Conservation (phyloP, 108 stramenopile species). For the Nitzschia sp. region DNA sequence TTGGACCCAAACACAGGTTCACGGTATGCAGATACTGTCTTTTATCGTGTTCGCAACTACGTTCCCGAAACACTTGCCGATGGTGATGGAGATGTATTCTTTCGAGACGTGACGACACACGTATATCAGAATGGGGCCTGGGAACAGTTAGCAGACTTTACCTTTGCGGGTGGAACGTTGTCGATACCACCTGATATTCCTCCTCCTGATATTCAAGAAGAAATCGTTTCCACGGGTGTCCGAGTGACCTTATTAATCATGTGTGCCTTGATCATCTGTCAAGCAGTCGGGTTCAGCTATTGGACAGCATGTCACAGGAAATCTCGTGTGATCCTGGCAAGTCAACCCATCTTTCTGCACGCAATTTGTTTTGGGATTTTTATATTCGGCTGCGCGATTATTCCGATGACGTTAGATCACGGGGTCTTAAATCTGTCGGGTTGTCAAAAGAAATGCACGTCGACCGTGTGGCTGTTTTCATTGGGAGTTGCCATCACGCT, state of each 20-base stretch:
- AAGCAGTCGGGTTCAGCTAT: conserved; percentile 20
- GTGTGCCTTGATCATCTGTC: conserved; percentile 3
- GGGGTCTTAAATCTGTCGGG: neutral
- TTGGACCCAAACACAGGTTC: conserved; percentile 44
- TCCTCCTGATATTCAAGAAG: conserved; percentile 9
- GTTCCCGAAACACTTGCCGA: neutral
- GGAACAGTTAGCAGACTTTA: conserved; percentile 22
- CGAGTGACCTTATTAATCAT: conserved; percentile 3
- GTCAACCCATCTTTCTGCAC: conserved; percentile 46
- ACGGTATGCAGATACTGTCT: conserved; percentile 29
- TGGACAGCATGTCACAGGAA: conserved; percentile 32
- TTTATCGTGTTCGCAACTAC: conserved; percentile 39
- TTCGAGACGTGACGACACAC: conserved; percentile 21
- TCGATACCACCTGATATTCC: conserved; percentile 39
- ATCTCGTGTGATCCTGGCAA: conserved; percentile 31
- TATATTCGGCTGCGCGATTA: conserved; percentile 25
- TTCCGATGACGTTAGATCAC: conserved; percentile 35
- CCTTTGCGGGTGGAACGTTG: conserved; percentile 47
- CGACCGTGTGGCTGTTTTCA: conserved; percentile 29
- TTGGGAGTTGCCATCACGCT: conserved; percentile 44
- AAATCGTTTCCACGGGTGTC: conserved; percentile 17
- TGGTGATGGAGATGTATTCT: neutral
- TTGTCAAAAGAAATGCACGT: conserved; percentile 16
- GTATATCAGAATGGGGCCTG: conserved; percentile 42
- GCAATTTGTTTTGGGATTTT: conserved; percentile 32